Conservation (phyloP, 1,284 basidiomycete species). For the Leccinum fuscescens region DNA sequence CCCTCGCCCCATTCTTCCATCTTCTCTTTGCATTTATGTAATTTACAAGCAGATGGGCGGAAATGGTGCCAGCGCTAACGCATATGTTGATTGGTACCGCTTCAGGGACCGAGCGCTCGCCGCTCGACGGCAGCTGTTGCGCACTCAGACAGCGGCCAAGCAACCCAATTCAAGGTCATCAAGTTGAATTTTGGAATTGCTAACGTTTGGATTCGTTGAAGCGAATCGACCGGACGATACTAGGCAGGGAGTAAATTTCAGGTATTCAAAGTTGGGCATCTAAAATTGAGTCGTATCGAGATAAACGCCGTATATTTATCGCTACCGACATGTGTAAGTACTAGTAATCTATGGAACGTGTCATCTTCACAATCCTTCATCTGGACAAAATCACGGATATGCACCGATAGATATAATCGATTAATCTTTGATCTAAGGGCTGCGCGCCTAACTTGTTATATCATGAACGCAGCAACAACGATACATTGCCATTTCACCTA, state of each 20-base stretch:
- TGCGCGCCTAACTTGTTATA: conserved; percentile 9
- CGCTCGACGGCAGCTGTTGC: not conserved
- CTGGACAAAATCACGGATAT: not conserved
- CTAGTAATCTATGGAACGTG: not conserved
- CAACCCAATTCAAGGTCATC: not conserved
- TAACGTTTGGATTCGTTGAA: not conserved
- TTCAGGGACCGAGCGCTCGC: not conserved
- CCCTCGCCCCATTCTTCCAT: not conserved
- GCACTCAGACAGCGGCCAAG: not conserved
- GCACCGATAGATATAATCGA: not conserved
- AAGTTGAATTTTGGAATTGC: not conserved
- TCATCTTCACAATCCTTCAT: not conserved
- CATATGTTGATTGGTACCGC: not conserved
- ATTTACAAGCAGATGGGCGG: not conserved
- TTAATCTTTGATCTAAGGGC: not conserved
- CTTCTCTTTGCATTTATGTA: not conserved
- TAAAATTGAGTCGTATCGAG: not conserved
- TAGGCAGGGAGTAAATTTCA: not conserved
- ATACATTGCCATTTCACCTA: not conserved
- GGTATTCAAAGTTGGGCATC: not conserved
- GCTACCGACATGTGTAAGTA: not conserved
- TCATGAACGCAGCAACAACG: not conserved
- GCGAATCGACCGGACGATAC: not conserved
- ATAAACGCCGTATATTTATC: not conserved
- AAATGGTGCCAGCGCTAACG: not conserved